Base-by-base conservation (phyloP, 1,139 yeast species). In the Spencermartinsiella ligniputridi region DNA sequence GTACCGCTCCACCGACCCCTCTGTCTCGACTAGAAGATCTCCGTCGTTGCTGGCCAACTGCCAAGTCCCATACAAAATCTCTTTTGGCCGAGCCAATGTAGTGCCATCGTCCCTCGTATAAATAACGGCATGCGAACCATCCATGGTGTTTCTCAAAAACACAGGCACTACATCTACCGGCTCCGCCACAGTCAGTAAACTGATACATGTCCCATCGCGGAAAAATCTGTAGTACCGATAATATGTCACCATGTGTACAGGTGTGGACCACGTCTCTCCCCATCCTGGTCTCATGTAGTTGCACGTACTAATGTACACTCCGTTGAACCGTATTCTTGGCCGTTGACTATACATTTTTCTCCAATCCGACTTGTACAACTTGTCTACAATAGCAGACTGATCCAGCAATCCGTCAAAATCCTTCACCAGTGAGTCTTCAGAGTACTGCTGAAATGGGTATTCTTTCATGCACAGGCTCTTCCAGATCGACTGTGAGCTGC, bases 281-380 rank as follows among this genome's bases (percentile, higher is more conserved):
- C 84, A 79, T 41, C 97, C 95, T 58, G 86, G 86, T 48, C 95
- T 75, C 53, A 85, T 76, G 63, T 88, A 90, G 51, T 86, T 84
- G 43, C 92, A 84, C 11, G 84, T 86, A 56, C 95, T 81, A 24
- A 92, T 85, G 59, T 90, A 92, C 32, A 89, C 75, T 1, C 98
- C 98, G 41, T 78, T 70, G 61, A 79, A 87, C 57, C 90, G 83
- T 18, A 90, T 57, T 55, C 83, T 83, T 0, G 97, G 96, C 29
- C 86, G 63, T 36, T 72, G 64, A 17, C 60, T 50, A 39, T 68
- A 69, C 71, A 70, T 65, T 16, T 47, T 47, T 25, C 64, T 57
- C 72, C 72, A 71, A 24, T 63, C 56, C 20, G 55, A 57, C 35
- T 60, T 46, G 48, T 54, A 61, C 24, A 47, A 38, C 25, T 37